A percentile compares a stretch with the other conserved stretches of the same genome.
phyloP scores from a whole-genome alignment of 2,329 filamentous ascomycete genomes.

The Fusarium tanahbumbuense region DNA sequence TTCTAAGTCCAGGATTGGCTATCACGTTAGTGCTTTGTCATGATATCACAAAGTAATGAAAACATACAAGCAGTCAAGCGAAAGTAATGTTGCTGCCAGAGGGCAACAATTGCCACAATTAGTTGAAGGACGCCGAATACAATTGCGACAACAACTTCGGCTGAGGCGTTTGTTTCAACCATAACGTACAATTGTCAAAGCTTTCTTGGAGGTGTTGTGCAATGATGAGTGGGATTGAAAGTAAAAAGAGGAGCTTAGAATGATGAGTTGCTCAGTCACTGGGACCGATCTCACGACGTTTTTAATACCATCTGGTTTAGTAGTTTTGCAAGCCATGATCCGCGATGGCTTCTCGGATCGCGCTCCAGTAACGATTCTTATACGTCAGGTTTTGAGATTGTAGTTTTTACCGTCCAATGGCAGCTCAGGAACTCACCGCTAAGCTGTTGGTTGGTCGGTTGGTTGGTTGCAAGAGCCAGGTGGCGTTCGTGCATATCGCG shows the following conservation, averaged over 20 bases:
- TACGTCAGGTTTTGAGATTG: no score
- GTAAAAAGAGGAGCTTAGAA: no score
- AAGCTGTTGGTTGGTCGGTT: no score
- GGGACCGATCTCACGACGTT: fast-evolving
- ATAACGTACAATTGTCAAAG: not conserved
- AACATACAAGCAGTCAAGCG: not conserved
- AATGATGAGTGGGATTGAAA: no score
- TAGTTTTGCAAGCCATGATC: not conserved
- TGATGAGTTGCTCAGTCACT: not conserved
- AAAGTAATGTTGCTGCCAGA: slow-evolving; percentile 13
- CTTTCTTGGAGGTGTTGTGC: fast-evolving
- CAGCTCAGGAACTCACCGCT: not conserved
- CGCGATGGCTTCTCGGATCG: not conserved
- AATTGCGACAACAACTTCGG: not conserved
- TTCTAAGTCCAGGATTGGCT: not conserved
- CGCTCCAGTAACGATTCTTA: no score
- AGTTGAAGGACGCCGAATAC: slow-evolving; percentile 7
- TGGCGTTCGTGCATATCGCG: not conserved
- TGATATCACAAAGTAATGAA: fast-evolving
- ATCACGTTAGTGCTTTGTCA: fast-evolving
- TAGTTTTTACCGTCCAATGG: not conserved
- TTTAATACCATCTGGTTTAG: not conserved
- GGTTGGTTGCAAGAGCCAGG: not conserved
- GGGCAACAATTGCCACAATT: not conserved
- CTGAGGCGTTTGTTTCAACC: not conserved